Base-by-base conservation (phyloP, 305 asterid species). In the Fraxinus platypoda region DNA sequence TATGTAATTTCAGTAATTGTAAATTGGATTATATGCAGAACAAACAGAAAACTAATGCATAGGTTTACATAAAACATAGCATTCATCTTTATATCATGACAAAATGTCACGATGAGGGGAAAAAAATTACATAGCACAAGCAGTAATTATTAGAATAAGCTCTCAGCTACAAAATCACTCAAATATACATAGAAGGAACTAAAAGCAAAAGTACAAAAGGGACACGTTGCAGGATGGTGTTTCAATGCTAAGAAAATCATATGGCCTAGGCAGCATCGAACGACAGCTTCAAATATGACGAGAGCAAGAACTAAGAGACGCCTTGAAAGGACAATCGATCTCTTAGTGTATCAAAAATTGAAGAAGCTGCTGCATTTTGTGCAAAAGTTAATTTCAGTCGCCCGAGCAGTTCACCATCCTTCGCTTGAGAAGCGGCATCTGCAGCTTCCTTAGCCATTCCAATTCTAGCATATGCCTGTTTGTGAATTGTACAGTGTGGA, bases 391-490 rank as follows among this genome's bases (percentile, higher is more conserved):
- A 87, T 85, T 88, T 90, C 85, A 95, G 79, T 75, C 97, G 91
- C 78, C 92, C 97, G 12, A 95, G 96, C 79, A 93, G 85, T 88
- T 95, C 98, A 21, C 94, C 93, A 81, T 95, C 99, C 88, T 93
- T 95, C 25, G 98, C 89, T 89, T 94, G 97, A 78, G 94, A 87
- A 78, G 98, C 97, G 80, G 95, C 94, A 86, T 95, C 98, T 4
- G 94, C 97, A 75, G 98, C 99, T 88, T 94, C 97, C 90, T 93
- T 93, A 38, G 97, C 97, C 98, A 93, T 94, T 78, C 99, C 99
- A 59, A 94, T 88, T 87, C 88, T 93, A 31, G 97, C 99, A 84
- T 91, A 95, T 74, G 98, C 97, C 97, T 95, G 90, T 76, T 84
- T 72, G 46, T 59, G 21, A 83, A 25, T 64, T 79, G 76, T 9